These are phyloP conservation scores for Candida michaelii DNA, from an alignment of 805 yeast genomes.

Conservation along the genomic window DNA sequence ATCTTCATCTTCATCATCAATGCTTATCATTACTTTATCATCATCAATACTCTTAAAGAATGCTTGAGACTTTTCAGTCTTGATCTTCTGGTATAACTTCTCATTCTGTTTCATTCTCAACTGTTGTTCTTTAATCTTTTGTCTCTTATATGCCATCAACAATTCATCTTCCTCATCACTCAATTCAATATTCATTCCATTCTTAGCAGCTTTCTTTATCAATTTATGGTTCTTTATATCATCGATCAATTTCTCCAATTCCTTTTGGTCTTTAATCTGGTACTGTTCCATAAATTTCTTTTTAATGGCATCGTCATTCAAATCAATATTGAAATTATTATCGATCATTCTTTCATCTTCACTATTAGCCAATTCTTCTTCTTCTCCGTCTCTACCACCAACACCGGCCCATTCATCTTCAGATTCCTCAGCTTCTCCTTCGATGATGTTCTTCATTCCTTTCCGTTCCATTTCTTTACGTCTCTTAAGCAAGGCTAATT, in stretches of 20 bases:
- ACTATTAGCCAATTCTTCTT: constrained; percentile 56
- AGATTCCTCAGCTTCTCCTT: constrained; percentile 84
- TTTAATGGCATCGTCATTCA: constrained; percentile 59
- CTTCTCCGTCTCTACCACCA: constrained; percentile 70
- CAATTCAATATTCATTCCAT: constrained; percentile 58
- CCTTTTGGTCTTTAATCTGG: constrained; percentile 58
- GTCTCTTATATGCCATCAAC: constrained; percentile 45
- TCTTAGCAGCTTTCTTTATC: constrained; percentile 45
- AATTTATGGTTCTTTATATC: constrained; percentile 75
- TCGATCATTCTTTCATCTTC: constrained; percentile 81
- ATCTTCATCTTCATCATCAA: constrained; percentile 20
- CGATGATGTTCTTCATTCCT: constrained; percentile 62
- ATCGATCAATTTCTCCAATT: constrained; percentile 64
- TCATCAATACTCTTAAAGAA: constrained; percentile 49
- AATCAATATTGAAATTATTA: constrained; percentile 57
- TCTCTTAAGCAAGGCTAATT: constrained; percentile 30
- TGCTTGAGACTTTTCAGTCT: constrained; percentile 60
- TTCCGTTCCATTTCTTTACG: constrained; percentile 55
- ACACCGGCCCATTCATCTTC: constrained; percentile 86
- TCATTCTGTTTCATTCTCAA: constrained; percentile 48
- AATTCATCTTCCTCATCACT: constrained; percentile 76
- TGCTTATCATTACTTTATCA: constrained; percentile 16
- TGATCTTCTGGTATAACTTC: constrained; percentile 42
- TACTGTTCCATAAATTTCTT: constrained; percentile 59
- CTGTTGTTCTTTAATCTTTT: constrained; percentile 46